Conservation (phyloP, 345 rosid species). For the Salix dunnii region DNA sequence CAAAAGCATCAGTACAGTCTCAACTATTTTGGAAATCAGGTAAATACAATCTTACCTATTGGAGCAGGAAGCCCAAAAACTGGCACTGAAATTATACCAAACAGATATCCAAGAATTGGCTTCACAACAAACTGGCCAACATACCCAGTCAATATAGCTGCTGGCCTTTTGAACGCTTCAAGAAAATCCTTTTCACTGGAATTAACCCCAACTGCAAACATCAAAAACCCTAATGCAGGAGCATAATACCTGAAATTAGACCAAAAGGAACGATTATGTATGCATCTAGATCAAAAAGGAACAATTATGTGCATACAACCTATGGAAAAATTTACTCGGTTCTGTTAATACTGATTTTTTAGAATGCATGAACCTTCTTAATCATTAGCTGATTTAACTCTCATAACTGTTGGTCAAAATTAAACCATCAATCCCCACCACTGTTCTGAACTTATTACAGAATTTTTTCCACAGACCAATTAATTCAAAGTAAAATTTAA, state of each 20-base stretch:
- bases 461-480: slow-evolving; percentile 1
- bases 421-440: background rate
- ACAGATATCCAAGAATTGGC: slow-evolving; percentile 80
- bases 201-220: slow-evolving; percentile 96
- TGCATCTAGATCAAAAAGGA: slow-evolving; percentile 21
- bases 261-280: slow-evolving; percentile 17
- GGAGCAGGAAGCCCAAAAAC: slow-evolving; percentile 75
- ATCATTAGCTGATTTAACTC: background rate
- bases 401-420: background rate
- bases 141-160: slow-evolving; percentile 70
- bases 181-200: slow-evolving; percentile 85
- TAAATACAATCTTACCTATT: slow-evolving; percentile 45
- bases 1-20: slow-evolving; percentile 8
- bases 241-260: slow-evolving; percentile 72
- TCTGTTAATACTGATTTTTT: background rate
- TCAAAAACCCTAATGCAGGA: slow-evolving; percentile 90
- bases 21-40: slow-evolving; percentile 4
- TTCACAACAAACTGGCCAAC: slow-evolving; percentile 76
- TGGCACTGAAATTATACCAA: slow-evolving; percentile 64
- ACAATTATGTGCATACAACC: background rate
- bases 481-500: background rate
- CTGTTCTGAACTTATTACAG: background rate
- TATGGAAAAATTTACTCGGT: background rate
- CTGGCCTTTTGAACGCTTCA: slow-evolving; percentile 79
- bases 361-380: background rate